Base-by-base conservation (phyloP, 805 yeast genomes). In the Grigorovia transvaalensis region DNA sequence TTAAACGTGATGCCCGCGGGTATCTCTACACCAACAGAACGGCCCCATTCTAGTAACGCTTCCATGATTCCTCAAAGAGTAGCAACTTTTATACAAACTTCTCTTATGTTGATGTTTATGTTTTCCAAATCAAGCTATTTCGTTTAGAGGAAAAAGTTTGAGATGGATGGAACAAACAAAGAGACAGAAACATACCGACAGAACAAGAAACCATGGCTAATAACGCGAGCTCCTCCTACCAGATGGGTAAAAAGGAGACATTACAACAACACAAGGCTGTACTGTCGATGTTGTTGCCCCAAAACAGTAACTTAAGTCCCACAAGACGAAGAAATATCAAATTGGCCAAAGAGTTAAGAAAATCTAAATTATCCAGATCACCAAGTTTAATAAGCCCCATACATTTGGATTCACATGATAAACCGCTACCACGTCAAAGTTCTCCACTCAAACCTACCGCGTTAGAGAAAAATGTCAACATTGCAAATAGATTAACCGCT, bases 21-120 rank as follows among this genome's bases (percentile, higher is more conserved):
- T 20, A 72, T 56, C 0, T 47, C 17, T 1, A 71, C 66, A 0
- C 79, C 79, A 50, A 71, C 58, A 0, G 49, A 44, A 7, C 33
- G 45, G 0, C 77, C 78, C 80, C 80, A 74, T 8, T 52, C 41
- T 2, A 65, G 35, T 15, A 67, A 47, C 8, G 41, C 48, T 6
- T 56, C 41, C 43, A 50, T 43, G 12, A 13, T 41, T 15, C n/a
- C n/a, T n/a, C 17, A 38, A 38, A 33, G n/a, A 13, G 42, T 2
- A 12, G 15, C 6, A 23, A 23, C 27, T 23, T 23, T 6, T 23
- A 23, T 23, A 23, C 6, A 23, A 23, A 23, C 27, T 6, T 23
- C 27, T 23, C 27, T 23, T 23, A 23, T 23, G 6, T 23, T 23
- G 6, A 23, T 23, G 27, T 23, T 23, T 23, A 23, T 6, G 6